phyloP scores from a whole-genome alignment of 2,329 filamentous ascomycete species.

The Beauveria sp. region DNA sequence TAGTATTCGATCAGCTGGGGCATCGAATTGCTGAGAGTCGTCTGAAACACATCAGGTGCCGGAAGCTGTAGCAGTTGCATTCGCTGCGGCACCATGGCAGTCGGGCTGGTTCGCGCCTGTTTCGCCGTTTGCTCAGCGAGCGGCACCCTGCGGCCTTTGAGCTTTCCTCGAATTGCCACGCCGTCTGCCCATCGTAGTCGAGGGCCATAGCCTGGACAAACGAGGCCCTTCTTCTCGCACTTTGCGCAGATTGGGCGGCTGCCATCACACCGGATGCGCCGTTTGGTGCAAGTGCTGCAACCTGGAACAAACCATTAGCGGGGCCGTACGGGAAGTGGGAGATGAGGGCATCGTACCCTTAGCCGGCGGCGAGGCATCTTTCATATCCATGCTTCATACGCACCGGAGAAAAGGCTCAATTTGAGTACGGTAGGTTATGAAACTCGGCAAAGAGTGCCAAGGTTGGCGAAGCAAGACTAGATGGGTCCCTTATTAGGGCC shows the following conservation, averaged over 20 bases:
- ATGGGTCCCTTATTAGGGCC: no score
- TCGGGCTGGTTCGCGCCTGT: background rate
- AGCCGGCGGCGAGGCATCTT: background rate
- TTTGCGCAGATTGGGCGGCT: conserved; percentile 20
- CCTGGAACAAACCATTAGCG: conserved; percentile 12
- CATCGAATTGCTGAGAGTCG: conserved; percentile 12
- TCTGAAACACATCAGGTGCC: conserved; percentile 3
- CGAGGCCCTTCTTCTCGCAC: conserved; percentile 22
- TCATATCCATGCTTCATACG: background rate
- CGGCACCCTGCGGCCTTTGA: conserved; percentile 17
- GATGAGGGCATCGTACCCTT: conserved; percentile 1
- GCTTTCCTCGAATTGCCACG: conserved; percentile 20
- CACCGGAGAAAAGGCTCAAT: background rate
- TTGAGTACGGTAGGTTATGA: no score
- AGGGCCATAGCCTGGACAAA: conserved; percentile 21
- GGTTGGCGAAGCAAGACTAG: background rate
- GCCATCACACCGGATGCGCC: conserved; percentile 24
- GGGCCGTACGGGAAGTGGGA: background rate
- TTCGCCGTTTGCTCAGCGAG: background rate
- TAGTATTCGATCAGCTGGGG: conserved; percentile 23
- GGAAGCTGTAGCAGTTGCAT: background rate
- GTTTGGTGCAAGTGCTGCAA: conserved; percentile 21
- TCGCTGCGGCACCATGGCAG: background rate
- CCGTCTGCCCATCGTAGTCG: conserved; percentile 23
- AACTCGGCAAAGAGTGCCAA: background rate